Evolutionary conservation across 2,329 filamentous ascomycete genomes (phyloP).

Genomic region (Pseudogymnoascus sp.): DNA sequence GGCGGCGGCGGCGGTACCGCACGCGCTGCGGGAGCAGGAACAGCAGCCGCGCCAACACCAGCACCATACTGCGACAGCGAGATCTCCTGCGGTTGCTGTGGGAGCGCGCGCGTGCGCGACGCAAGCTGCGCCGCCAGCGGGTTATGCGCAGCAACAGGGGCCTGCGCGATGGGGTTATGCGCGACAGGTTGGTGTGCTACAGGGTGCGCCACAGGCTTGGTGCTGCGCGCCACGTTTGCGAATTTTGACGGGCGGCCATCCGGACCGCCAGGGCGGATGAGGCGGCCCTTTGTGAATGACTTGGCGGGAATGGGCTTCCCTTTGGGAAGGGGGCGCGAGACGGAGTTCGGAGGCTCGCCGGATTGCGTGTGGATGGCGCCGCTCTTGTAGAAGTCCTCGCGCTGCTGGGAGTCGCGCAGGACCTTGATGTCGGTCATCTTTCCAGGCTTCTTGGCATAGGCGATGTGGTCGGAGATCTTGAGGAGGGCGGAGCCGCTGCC

Average conservation of each 20-base stretch:
- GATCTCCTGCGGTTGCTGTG: neutral
- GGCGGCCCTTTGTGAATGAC: slow-evolving; percentile 86
- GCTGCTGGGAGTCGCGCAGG: slow-evolving; percentile 71
- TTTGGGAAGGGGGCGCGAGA: slow-evolving; percentile 77
- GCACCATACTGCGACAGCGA: slow-evolving; percentile 32
- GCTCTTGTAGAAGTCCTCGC: slow-evolving; percentile 87
- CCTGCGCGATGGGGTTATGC: slow-evolving; percentile 10
- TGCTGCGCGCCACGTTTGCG: slow-evolving; percentile 36
- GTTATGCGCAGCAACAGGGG: slow-evolving; percentile 21
- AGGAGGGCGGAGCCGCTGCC: slow-evolving; percentile 62
- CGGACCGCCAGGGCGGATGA: slow-evolving; percentile 85
- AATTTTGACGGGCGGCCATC: slow-evolving; percentile 70
- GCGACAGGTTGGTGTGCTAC: neutral
- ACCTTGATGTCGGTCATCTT: slow-evolving; percentile 87
- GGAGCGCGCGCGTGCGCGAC: neutral
- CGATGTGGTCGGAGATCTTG: slow-evolving; percentile 74
- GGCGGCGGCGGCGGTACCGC: slow-evolving; percentile 54
- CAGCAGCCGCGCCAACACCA: slow-evolving; percentile 27
- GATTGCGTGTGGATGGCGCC: slow-evolving; percentile 77
- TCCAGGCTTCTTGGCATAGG: slow-evolving; percentile 96
- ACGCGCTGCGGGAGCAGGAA: slow-evolving; percentile 32
- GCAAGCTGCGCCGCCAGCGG: slow-evolving; percentile 24
- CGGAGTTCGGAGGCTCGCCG: slow-evolving; percentile 75
- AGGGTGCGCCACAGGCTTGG: slow-evolving; percentile 25
- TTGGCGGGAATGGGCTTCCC: slow-evolving; percentile 78